Conservation (phyloP, 1,284 basidiomycete species). For the Ustilago lituana region DNA sequence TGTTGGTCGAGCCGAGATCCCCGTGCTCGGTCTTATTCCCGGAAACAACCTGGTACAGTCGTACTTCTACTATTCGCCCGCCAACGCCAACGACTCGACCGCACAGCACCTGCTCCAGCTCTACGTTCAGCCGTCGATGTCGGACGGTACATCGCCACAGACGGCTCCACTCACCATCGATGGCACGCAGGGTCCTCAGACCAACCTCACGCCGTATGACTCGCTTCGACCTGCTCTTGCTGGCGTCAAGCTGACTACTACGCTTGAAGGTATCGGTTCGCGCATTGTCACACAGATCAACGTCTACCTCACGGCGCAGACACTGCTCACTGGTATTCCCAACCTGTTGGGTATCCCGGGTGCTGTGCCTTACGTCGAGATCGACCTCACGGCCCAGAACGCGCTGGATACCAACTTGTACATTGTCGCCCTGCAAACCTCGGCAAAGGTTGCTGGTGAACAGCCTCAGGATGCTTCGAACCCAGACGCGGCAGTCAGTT, state of each 20-base stretch:
- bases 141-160: slow-evolving; percentile 24
- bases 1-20: slow-evolving; percentile 69
- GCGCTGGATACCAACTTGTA: slow-evolving; percentile 36
- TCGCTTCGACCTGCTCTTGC: slow-evolving; percentile 74
- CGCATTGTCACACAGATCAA: slow-evolving; percentile 51
- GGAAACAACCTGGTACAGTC: slow-evolving; percentile 73
- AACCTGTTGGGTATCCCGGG: slow-evolving; percentile 17
- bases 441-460: slow-evolving; percentile 28
- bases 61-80: slow-evolving; percentile 77
- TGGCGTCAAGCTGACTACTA: slow-evolving; percentile 72
- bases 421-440: slow-evolving; percentile 39
- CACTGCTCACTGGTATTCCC: slow-evolving; percentile 29
- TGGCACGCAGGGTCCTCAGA: slow-evolving; percentile 35
- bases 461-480: slow-evolving; percentile 21
- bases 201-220: slow-evolving; percentile 73
- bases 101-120: slow-evolving; percentile 70
- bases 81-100: slow-evolving; percentile 74
- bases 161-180: slow-evolving; percentile 29
- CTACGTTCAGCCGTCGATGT: slow-evolving; percentile 57
- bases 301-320: slow-evolving; percentile 43
- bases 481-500: slow-evolving; percentile 33
- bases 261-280: slow-evolving; percentile 70
- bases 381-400: slow-evolving; percentile 42
- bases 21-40: slow-evolving; percentile 71
- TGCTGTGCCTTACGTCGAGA: slow-evolving; percentile 23